Evolutionary conservation across 495 filamentous ascomycete species (phyloP), one percentile per base, ranked within the genome.

Genomic region (Xylaria flabelliformis): DNA sequence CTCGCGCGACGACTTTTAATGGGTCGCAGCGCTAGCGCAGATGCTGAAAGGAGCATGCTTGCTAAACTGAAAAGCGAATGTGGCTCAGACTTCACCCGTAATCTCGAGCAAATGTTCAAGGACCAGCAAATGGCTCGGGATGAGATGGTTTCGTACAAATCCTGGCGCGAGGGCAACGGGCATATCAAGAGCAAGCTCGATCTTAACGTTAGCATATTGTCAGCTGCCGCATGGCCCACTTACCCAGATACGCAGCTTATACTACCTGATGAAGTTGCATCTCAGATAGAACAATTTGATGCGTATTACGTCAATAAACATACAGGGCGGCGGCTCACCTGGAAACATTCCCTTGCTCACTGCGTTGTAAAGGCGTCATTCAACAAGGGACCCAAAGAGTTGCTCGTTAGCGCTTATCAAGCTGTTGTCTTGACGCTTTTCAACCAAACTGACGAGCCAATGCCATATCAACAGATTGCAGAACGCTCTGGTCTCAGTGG

Each of bases 71-170:
- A 95, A 84, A 94, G 90, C 67, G 95, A 98, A 83, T 98, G 96
- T 79, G 97, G 97, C 34, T 90, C 92, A 3, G 90, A 87, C 73
- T 98, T 98, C 78, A 98, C 97, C 0, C 93, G 97, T 75, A 98
- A 99, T 76, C 86, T 99, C 2, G 96, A 99, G 80, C 92, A 94
- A 44, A 99, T 99, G 96, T 98, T 99, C 85, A 97, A 97, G 77
- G 96, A 99, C 76, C 93, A 98, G 80, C 95, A 97, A 72, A 86
- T 98, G 65, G 92, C 91, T 15, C 88, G 90, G 44, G 95, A 97
- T 70, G 94, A 97, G 76, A 94, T 97, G 86, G 70, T 80, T 5
- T 90, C 91, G 0, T 98, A 94, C 83, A 94, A 87, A 72, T 75
- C 77, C 24, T 85, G 80, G 81, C 48, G 80, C 62, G 72, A 81